A percentile compares a stretch with the other conserved stretches of the same genome.
Conservation (phyloP, 805 yeast species). For the Candida maesae region DNA sequence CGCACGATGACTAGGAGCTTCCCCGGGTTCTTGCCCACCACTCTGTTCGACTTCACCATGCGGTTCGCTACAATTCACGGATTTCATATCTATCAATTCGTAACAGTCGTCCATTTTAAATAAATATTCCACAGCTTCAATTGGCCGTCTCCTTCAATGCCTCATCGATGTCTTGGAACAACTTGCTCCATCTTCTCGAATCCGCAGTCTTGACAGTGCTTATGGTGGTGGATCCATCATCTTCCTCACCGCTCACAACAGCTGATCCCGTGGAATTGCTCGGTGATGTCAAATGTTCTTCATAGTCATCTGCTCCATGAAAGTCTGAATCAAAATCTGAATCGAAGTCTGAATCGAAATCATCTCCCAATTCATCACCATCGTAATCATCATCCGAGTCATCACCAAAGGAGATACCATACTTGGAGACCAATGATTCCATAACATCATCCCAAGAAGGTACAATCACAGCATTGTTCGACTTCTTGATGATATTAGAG, state of each 20-base stretch:
- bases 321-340: conserved; percentile 14
- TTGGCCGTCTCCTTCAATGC: conserved; percentile 16
- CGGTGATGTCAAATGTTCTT: neutral
- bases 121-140: too few relatives aligned
- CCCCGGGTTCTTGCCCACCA: too few relatives aligned
- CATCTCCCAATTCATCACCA: conserved; percentile 18
- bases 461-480: conserved; percentile 3
- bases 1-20: too few relatives aligned
- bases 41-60: too few relatives aligned
- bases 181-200: conserved; percentile 19
- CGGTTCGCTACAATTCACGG: too few relatives aligned
- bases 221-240: too few relatives aligned
- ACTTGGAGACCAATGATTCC: conserved; percentile 22
- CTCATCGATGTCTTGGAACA: conserved; percentile 23
- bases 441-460: conserved; percentile 25
- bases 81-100: too few relatives aligned
- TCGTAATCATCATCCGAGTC: conserved; percentile 11
- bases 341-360: conserved; percentile 15
- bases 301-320: neutral
- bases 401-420: conserved; percentile 14
- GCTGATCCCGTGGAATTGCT: neutral
- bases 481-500: neutral
- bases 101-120: too few relatives aligned
- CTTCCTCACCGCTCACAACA: neutral
- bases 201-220: neutral